A percentile compares a stretch with the other conserved stretches of the same genome.
Conservation (phyloP, 2,329 filamentous ascomycete species). For the Coleophoma crateriformis region DNA sequence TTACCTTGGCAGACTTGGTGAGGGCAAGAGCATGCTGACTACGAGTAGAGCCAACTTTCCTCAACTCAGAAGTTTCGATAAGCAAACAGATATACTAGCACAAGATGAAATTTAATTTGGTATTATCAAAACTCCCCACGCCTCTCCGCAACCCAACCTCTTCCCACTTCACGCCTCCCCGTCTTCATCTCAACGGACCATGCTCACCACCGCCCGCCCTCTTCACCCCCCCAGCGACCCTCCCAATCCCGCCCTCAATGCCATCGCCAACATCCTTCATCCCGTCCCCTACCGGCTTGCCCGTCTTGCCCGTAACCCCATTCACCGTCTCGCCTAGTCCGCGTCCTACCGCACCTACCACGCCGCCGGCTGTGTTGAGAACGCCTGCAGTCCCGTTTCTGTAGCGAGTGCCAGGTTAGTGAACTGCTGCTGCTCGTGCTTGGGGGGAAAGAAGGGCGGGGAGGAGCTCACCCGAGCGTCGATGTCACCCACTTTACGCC, state of each 20-base stretch:
- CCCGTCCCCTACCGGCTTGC: constrained; percentile 18
- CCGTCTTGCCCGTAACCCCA: constrained; percentile 13
- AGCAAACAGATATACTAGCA: too few species aligned
- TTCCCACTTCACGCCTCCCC: too few species aligned
- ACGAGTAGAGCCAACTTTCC: too few species aligned
- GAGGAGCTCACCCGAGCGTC: constrained; percentile 4
- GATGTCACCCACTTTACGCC: constrained; percentile 8
- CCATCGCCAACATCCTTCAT: constrained; percentile 17
- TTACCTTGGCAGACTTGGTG: too few species aligned
- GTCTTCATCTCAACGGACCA: too few species aligned
- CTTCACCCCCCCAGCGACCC: constrained; percentile 16
- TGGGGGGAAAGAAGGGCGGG: neutral
- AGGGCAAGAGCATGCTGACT: too few species aligned
- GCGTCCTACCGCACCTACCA: constrained; percentile 16
- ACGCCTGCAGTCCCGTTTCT: constrained; percentile 15
- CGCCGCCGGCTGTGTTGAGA: constrained; percentile 15
- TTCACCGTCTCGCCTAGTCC: constrained; percentile 19
- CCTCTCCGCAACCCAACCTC: too few species aligned
- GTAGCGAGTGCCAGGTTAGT: neutral
- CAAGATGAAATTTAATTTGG: too few species aligned
- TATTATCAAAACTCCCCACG: too few species aligned
- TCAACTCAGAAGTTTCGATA: too few species aligned
- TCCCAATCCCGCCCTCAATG: constrained; percentile 15
- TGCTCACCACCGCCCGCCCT: constrained; percentile 17
- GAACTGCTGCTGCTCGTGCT: neutral